Conservation (phyloP, 371 early-diverging fungal species). For the Rhizomucor pusillus region DNA sequence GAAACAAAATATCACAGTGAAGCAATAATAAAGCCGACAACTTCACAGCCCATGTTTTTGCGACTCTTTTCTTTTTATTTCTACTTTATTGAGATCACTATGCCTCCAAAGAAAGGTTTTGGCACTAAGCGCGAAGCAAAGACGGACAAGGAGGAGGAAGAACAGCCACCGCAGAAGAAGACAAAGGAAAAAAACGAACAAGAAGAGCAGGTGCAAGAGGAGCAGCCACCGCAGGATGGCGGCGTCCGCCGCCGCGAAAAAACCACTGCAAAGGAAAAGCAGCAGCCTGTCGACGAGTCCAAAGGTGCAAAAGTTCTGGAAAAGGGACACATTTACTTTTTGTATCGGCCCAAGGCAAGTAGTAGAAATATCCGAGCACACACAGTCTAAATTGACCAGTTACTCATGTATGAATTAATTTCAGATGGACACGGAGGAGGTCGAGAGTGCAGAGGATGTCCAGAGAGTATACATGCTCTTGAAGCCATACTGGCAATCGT, state of each 20-base stretch:
- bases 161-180: slow-evolving; percentile 10
- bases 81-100: too few species aligned
- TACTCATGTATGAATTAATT: background rate
- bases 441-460: slow-evolving; percentile 24
- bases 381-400: background rate
- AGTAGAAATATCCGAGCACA: background rate
- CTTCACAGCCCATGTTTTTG: too few species aligned
- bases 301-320: slow-evolving; percentile 16
- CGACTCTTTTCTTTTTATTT: too few species aligned
- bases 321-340: slow-evolving; percentile 43
- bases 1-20: background rate
- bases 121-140: too few species aligned
- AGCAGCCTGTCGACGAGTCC: background rate
- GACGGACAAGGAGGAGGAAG: slow-evolving; percentile 5
- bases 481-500: slow-evolving; percentile 31
- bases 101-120: too few species aligned
- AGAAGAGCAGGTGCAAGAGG: background rate
- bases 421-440: slow-evolving; percentile 25
- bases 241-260: too few species aligned
- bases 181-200: slow-evolving; percentile 2
- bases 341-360: slow-evolving; percentile 46
- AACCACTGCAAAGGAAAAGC: too few species aligned
- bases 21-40: too few species aligned
- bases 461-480: slow-evolving; percentile 39
- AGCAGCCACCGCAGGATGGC: background rate